These are phyloP conservation scores for Trichomonascaceae sp. DNA, from an alignment of 1,139 yeast genomes.

Conservation along the genomic window DNA sequence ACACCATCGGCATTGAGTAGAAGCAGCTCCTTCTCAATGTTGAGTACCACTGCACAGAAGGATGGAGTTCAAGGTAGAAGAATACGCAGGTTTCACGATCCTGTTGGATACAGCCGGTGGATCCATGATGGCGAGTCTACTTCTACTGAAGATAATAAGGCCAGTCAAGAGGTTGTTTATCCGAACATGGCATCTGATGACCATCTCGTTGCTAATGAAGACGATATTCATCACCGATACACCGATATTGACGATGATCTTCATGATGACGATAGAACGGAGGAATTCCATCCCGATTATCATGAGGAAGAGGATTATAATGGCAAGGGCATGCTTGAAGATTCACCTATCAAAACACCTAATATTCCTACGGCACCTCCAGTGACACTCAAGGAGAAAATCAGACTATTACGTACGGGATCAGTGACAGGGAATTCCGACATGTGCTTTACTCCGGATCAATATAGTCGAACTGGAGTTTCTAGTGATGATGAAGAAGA, in stretches of 20 bases:
- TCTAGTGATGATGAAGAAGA: neutral
- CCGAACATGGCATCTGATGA: neutral
- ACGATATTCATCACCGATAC: neutral
- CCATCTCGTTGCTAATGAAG: neutral
- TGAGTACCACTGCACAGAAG: conserved; percentile 66
- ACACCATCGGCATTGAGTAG: conserved; percentile 49
- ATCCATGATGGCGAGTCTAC: conserved; percentile 3
- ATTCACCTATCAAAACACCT: conserved; percentile 10
- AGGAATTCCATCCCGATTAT: neutral
- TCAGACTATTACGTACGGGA: conserved; percentile 28
- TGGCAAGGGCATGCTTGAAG: neutral
- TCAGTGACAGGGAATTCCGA: conserved; percentile 17
- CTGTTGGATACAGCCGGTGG: conserved; percentile 29
- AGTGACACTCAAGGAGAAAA: conserved; percentile 29
- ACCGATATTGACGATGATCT: neutral
- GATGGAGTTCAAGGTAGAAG: conserved; percentile 65
- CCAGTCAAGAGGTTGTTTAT: neutral
- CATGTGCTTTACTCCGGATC: conserved; percentile 4
- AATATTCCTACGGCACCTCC: conserved; percentile 29
- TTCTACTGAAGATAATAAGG: conserved; percentile 1
- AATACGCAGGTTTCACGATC: conserved; percentile 43
- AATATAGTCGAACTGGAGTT: conserved; percentile 5
- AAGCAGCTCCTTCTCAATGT: conserved; percentile 56
- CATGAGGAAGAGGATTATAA: neutral
- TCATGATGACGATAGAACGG: neutral